phyloP scores from a whole-genome alignment of 2,329 filamentous ascomycete species.

The Colletotrichum limetticola region DNA sequence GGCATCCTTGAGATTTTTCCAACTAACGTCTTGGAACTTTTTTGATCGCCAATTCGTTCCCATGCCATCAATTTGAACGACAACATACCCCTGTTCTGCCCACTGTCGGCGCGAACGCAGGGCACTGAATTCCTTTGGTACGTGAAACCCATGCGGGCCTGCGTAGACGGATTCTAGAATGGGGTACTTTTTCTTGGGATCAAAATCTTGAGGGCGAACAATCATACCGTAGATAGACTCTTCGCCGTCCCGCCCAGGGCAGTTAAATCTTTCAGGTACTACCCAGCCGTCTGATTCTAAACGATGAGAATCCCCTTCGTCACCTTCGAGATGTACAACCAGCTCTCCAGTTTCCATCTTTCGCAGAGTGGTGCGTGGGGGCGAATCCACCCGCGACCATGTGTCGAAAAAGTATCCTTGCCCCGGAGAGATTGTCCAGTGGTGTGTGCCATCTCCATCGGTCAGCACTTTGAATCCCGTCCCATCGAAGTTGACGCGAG shows the following conservation, averaged over 20 bases:
- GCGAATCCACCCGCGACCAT: not conserved
- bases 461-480: constrained; percentile 40
- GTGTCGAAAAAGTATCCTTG: not conserved
- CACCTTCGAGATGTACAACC: not conserved
- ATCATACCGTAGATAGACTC: not conserved
- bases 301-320: not conserved
- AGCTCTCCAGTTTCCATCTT: not conserved
- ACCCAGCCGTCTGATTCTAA: not conserved
- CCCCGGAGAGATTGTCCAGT: constrained; percentile 38
- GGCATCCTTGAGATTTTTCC: constrained; percentile 43
- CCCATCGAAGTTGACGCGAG: constrained; percentile 40
- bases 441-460: constrained; percentile 42
- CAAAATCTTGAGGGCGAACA: constrained; percentile 37
- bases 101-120: constrained; percentile 35
- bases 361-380: not conserved
- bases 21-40: constrained; percentile 43
- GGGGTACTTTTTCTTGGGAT: constrained; percentile 40
- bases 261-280: not conserved
- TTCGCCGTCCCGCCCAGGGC: not conserved
- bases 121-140: constrained; percentile 39
- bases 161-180: constrained; percentile 44
- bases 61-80: constrained; percentile 45
- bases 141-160: constrained; percentile 39
- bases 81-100: constrained; percentile 44
- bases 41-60: constrained; percentile 45